phyloP scores from a whole-genome alignment of 306 rosid species.

The Mucuna pruriens region DNA sequence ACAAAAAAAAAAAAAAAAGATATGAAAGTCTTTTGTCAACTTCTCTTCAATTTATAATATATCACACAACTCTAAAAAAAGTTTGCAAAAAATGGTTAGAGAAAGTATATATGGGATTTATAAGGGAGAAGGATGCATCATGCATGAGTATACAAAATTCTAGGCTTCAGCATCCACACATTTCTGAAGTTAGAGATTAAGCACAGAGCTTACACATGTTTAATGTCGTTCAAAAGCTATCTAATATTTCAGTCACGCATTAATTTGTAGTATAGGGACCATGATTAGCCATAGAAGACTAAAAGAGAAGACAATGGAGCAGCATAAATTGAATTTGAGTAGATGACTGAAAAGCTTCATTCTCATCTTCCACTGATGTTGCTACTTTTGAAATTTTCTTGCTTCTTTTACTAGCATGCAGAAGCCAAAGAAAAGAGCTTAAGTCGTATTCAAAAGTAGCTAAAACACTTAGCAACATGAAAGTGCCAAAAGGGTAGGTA shows the following conservation, averaged over 20 bases:
- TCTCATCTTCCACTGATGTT: not conserved
- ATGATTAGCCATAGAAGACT: not conserved
- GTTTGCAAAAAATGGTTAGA: not conserved
- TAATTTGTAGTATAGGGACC: not conserved
- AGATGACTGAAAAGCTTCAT: not conserved
- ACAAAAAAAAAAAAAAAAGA: no score
- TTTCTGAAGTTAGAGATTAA: not conserved
- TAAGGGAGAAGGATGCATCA: not conserved
- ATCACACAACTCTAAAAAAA: not conserved
- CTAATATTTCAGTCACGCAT: not conserved
- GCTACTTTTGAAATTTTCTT: not conserved
- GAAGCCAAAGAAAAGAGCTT: not conserved
- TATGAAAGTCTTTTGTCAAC: not conserved
- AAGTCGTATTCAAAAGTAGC: not conserved
- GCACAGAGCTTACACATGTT: not conserved
- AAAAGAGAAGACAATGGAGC: not conserved
- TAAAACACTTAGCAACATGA: not conserved
- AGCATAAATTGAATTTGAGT: not conserved
- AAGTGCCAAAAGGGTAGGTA: not conserved
- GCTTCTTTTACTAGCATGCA: not conserved
- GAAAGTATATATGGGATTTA: not conserved
- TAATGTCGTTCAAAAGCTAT: not conserved
- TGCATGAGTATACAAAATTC: not conserved
- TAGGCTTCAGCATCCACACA: not conserved
- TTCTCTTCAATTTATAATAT: no score